Percentiles rank a stretch among this genome's conserved stretches.
phyloP scores from a whole-genome alignment of 495 filamentous ascomycete species.

The Neurospora sp. region DNA sequence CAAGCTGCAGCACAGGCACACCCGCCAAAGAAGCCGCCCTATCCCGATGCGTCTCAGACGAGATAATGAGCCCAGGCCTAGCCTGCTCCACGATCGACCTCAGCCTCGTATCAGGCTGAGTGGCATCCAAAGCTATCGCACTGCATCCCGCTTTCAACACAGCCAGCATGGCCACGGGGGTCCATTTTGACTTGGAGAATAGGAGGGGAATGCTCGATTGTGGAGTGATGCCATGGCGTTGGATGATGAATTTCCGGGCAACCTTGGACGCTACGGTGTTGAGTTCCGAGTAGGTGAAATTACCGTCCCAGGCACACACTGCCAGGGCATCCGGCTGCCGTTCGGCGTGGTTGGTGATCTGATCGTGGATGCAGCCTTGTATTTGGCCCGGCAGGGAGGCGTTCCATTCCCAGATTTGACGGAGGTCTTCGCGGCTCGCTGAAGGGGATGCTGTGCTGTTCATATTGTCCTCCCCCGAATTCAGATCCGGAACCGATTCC shows the following conservation, averaged over 20 bases:
- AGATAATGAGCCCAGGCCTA: neutral
- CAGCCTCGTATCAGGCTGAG: conserved; percentile 41
- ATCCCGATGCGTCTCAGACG: neutral
- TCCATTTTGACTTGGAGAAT: conserved; percentile 47
- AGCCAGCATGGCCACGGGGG: conserved; percentile 44
- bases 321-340: conserved; percentile 12
- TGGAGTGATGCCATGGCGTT: conserved; percentile 34
- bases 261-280: conserved; percentile 33
- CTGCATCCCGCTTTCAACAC: conserved; percentile 49
- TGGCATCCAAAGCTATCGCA: conserved; percentile 46
- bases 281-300: conserved; percentile 40
- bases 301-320: conserved; percentile 42
- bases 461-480: neutral
- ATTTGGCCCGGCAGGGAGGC: neutral
- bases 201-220: conserved; percentile 46
- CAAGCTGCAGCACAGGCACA: neutral
- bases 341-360: conserved; percentile 10
- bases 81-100: conserved; percentile 7
- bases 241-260: conserved; percentile 27
- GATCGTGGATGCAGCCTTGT: conserved; percentile 20
- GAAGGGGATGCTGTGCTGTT: neutral
- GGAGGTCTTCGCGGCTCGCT: neutral
- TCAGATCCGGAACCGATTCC: neutral
- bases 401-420: conserved; percentile 13
- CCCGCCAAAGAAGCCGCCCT: neutral